Conservation (phyloP, 345 rosid species). For the Arabis hirsuta region DNA sequence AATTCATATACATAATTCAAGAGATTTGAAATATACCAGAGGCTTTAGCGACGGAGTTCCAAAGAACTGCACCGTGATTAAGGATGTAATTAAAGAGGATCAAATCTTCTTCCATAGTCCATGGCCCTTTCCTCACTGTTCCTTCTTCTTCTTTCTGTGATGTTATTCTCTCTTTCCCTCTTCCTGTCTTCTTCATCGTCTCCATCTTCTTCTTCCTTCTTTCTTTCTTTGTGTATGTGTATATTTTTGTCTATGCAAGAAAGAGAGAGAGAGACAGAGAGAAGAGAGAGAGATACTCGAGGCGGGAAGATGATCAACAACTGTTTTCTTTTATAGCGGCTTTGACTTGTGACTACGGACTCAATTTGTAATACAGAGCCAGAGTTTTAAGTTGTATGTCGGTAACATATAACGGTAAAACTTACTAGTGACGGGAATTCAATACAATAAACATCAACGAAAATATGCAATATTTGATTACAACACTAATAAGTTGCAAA, state of each 20-base stretch:
- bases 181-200: slow-evolving; percentile 36
- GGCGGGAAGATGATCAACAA: slow-evolving; percentile 40
- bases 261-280: not conserved
- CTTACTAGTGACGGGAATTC: not conserved
- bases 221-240: not conserved
- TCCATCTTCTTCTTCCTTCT: slow-evolving; percentile 22
- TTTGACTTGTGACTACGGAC: slow-evolving; percentile 16
- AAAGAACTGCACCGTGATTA: slow-evolving; percentile 72
- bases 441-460: not conserved
- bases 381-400: not conserved
- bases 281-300: not conserved
- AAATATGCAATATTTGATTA: slow-evolving; percentile 9
- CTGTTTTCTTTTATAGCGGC: slow-evolving; percentile 32
- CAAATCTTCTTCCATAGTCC: slow-evolving; percentile 75
- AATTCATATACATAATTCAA: not conserved
- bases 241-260: not conserved
- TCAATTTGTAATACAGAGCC: not conserved
- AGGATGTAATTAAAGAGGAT: slow-evolving; percentile 64
- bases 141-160: slow-evolving; percentile 51
- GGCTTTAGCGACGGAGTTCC: slow-evolving; percentile 70
- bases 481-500: slow-evolving; percentile 1
- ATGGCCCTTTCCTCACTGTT: slow-evolving; percentile 73
- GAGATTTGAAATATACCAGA: slow-evolving; percentile 46
- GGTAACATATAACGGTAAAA: too few species aligned
- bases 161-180: slow-evolving; percentile 29